Evolutionary conservation across 1,284 basidiomycete genomes (phyloP).

Genomic region (Sporisorium graminicola): DNA sequence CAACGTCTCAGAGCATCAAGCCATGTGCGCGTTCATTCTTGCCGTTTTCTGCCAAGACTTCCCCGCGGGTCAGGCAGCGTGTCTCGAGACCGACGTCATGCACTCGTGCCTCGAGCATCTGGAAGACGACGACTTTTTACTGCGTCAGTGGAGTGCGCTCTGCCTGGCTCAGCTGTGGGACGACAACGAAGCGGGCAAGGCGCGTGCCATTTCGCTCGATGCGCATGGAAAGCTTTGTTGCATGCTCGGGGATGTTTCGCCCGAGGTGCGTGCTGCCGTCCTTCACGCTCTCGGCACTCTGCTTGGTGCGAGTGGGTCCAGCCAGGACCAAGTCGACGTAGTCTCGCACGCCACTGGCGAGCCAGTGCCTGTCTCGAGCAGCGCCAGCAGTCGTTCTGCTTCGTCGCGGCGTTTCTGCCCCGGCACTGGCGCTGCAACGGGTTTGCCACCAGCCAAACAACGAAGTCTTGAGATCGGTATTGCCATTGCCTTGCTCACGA

Average conservation of each 20-base stretch:
- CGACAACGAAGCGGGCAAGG: slow-evolving; percentile 88
- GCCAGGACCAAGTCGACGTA: slow-evolving; percentile 58
- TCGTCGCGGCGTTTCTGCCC: slow-evolving; percentile 73
- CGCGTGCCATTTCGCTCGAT: slow-evolving; percentile 82
- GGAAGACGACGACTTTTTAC: slow-evolving; percentile 86
- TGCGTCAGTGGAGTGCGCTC: slow-evolving; percentile 92
- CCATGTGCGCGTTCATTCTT: slow-evolving; percentile 98
- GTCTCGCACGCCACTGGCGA: slow-evolving; percentile 38
- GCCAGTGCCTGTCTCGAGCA: slow-evolving; percentile 20
- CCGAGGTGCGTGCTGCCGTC: slow-evolving; percentile 91
- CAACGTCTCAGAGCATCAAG: slow-evolving; percentile 94
- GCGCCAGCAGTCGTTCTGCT: slow-evolving; percentile 12
- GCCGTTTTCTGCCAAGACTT: slow-evolving; percentile 92
- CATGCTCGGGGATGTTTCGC: slow-evolving; percentile 86
- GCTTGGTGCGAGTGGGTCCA: slow-evolving; percentile 83
- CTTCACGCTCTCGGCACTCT: slow-evolving; percentile 93
- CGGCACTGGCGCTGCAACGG: slow-evolving; percentile 85
- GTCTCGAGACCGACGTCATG: slow-evolving; percentile 86
- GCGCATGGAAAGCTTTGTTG: slow-evolving; percentile 88
- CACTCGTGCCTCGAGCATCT: slow-evolving; percentile 88
- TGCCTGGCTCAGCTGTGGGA: slow-evolving; percentile 98
- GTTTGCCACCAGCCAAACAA: slow-evolving; percentile 80
- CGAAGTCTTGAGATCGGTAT: slow-evolving; percentile 75
- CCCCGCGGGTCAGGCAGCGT: slow-evolving; percentile 85
- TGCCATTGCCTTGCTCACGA: slow-evolving; percentile 75